Evolutionary conservation across 352 stramenopile genomes (phyloP).

Genomic region (Bremia lactucae): DNA sequence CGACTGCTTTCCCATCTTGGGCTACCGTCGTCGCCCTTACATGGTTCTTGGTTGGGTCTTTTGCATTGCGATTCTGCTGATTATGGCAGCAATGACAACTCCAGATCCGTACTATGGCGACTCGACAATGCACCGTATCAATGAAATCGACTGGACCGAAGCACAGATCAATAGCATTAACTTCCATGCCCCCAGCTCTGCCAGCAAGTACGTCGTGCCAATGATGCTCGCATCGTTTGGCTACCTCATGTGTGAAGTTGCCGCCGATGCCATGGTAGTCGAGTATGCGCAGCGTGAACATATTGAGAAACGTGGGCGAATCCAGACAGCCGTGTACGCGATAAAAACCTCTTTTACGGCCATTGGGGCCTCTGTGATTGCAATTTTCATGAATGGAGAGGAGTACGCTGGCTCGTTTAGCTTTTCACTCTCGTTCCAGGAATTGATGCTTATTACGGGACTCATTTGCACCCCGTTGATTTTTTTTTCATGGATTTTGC

Average conservation of each 20-base stretch:
- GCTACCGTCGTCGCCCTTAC: conserved; percentile 33
- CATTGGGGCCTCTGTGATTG: conserved; percentile 25
- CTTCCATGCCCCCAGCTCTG: conserved; percentile 12
- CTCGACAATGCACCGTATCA: conserved; percentile 21
- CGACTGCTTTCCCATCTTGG: conserved; percentile 35
- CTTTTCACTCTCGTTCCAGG: conserved; percentile 30
- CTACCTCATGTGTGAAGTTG: conserved; percentile 36
- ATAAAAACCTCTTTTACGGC: conserved; percentile 30
- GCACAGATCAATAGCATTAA: conserved; percentile 27
- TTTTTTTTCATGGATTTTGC: conserved; percentile 23
- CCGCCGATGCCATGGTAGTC: conserved; percentile 48
- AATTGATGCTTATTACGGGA: conserved; percentile 26
- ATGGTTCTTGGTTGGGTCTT: conserved; percentile 35
- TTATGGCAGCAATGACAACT: conserved; percentile 20
- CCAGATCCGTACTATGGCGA: conserved; percentile 30
- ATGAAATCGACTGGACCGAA: conserved; percentile 20
- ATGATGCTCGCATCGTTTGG: conserved; percentile 49
- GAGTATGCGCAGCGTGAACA: conserved; percentile 40
- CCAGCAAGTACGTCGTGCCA: conserved; percentile 29
- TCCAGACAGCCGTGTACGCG: conserved; percentile 35
- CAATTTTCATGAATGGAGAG: conserved; percentile 29
- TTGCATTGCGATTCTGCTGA: conserved; percentile 20
- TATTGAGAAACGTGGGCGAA: conserved; percentile 23
- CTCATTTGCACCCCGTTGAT: conserved; percentile 21
- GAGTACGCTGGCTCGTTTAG: conserved; percentile 32